phyloP scores from a whole-genome alignment of 768 basidiomycete species.

The Auriscalpium microsporum region DNA sequence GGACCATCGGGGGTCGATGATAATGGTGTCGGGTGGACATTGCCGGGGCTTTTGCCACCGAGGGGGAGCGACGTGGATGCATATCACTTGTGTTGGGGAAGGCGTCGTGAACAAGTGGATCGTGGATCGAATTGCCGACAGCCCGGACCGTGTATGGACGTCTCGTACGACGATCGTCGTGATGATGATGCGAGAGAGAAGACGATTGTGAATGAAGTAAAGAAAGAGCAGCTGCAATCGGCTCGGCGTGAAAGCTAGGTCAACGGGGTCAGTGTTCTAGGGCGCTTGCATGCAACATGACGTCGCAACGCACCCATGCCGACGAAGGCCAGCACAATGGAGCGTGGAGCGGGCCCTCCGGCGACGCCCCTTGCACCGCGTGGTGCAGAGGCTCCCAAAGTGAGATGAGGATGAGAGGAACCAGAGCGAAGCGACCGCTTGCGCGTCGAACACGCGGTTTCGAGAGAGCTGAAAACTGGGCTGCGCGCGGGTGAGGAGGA shows the following conservation, averaged over 20 bases:
- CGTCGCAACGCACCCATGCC: slow-evolving; percentile 51
- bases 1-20: slow-evolving; percentile 58
- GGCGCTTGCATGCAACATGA: not conserved
- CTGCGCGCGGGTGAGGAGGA: slow-evolving; percentile 45
- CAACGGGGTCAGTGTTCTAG: not conserved
- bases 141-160: slow-evolving; percentile 36
- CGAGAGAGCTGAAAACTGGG: slow-evolving; percentile 55
- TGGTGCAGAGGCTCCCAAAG: slow-evolving; percentile 53
- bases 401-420: slow-evolving; percentile 52
- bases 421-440: slow-evolving; percentile 61
- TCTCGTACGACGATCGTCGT: slow-evolving; percentile 63
- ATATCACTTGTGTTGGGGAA: not conserved
- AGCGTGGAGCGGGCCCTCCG: slow-evolving; percentile 53
- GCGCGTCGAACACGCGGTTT: slow-evolving; percentile 59
- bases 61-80: slow-evolving; percentile 17
- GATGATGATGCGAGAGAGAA: slow-evolving; percentile 57
- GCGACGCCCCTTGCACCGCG: slow-evolving; percentile 37
- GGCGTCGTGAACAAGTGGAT: slow-evolving; percentile 29
- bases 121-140: slow-evolving; percentile 27
- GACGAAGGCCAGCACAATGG: slow-evolving; percentile 69
- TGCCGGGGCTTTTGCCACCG: slow-evolving; percentile 1
- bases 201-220: slow-evolving; percentile 57
- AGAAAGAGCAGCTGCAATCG: slow-evolving; percentile 56
- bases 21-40: slow-evolving; percentile 9
- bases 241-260: slow-evolving; percentile 42